phyloP scores from a whole-genome alignment of 345 rosid genomes.

The Murraya koenigii region DNA sequence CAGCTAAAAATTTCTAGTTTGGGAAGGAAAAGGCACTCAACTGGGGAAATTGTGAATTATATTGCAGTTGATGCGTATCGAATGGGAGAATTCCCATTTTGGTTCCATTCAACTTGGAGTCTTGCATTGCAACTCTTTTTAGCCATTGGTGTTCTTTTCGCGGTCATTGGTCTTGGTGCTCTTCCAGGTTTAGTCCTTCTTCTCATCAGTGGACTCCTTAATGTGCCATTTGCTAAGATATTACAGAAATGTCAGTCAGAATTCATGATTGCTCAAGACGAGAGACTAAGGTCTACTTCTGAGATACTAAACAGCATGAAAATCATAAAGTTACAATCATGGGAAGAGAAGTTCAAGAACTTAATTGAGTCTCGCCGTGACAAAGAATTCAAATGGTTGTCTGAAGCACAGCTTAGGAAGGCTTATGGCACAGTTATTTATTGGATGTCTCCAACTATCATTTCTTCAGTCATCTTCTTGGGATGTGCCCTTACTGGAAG shows the following conservation, averaged over 20 bases:
- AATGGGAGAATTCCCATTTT: conserved; percentile 81
- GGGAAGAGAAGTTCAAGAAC: conserved; percentile 75
- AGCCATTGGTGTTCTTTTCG: conserved; percentile 46
- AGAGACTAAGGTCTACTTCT: conserved; percentile 57
- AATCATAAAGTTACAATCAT: conserved; percentile 73
- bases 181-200: conserved; percentile 58
- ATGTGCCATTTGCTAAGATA: conserved; percentile 62
- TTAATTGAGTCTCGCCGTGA: conserved; percentile 52
- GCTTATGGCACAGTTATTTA: conserved; percentile 47
- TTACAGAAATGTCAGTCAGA: conserved; percentile 60
- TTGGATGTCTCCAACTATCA: conserved; percentile 73
- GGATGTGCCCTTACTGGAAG: conserved; percentile 56
- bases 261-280: conserved; percentile 73
- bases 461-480: conserved; percentile 59
- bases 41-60: conserved; percentile 78
- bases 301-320: conserved; percentile 79
- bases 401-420: conserved; percentile 48
- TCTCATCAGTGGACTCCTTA: conserved; percentile 44
- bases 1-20: conserved; percentile 66
- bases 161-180: conserved; percentile 66
- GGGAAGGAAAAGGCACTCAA: conserved; percentile 64
- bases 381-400: conserved; percentile 62
- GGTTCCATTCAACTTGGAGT: conserved; percentile 74
- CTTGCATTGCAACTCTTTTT: conserved; percentile 51
- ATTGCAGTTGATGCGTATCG: conserved; percentile 76